These are phyloP conservation scores for Trichosanthes truncata DNA, from an alignment of 306 rosid genomes.

Conservation along the genomic window DNA sequence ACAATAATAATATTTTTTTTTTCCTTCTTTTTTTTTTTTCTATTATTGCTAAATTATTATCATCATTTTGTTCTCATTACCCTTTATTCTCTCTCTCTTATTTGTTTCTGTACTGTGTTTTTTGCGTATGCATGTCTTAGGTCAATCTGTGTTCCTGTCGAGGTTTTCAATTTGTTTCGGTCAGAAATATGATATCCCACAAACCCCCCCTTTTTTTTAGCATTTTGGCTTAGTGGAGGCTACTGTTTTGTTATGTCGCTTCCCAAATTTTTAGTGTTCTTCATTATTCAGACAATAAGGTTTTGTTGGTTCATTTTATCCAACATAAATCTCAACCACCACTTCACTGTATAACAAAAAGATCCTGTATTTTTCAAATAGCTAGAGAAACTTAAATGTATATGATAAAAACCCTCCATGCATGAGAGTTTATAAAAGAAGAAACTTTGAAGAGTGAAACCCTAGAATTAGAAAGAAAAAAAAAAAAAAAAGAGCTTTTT, in stretches of 20 bases:
- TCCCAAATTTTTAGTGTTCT: not conserved
- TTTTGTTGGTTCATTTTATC: not conserved
- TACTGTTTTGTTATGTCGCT: not conserved
- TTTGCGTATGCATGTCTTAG: not conserved
- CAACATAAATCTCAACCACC: not conserved
- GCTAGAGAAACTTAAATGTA: not conserved
- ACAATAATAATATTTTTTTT: constrained; percentile 2
- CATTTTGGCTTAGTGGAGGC: not conserved
- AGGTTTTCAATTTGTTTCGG: not conserved
- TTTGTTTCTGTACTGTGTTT: constrained; percentile 4
- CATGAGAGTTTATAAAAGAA: not conserved
- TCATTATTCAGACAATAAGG: not conserved
- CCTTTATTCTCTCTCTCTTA: not conserved
- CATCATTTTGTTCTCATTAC: constrained; percentile 10
- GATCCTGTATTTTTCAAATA: not conserved
- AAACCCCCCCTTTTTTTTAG: not conserved
- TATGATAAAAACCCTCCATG: not conserved
- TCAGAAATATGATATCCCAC: not conserved
- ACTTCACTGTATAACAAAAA: not conserved
- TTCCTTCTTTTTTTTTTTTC: constrained; percentile 11
- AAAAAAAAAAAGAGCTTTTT: not conserved
- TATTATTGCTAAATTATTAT: not conserved
- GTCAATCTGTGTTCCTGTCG: not conserved
- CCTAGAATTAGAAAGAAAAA: not conserved
- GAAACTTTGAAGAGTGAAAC: not conserved